phyloP scores from a whole-genome alignment of 139 green algal genomes.

The Haematococcus lacustris region DNA sequence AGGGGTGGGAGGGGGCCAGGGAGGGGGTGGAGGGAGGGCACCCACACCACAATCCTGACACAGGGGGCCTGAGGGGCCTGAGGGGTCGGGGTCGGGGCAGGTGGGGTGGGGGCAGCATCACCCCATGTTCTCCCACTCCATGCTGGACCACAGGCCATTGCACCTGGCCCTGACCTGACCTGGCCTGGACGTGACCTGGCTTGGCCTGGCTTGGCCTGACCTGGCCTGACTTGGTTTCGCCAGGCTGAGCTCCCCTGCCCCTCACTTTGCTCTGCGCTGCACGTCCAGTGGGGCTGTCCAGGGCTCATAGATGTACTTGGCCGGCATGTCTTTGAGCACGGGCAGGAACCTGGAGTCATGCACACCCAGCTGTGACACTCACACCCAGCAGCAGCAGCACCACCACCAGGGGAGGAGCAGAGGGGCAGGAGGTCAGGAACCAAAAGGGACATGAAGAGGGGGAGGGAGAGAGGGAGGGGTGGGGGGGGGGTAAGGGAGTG shows the following conservation, averaged over 20 bases:
- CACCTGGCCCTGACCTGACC: neutral
- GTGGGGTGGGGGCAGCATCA: neutral
- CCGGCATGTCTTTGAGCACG: slow-evolving; percentile 83
- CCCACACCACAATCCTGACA: neutral
- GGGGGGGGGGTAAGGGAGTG: too few species aligned
- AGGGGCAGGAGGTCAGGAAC: too few species aligned
- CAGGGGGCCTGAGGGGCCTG: neutral
- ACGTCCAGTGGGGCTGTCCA: slow-evolving; percentile 83
- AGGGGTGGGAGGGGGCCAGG: neutral
- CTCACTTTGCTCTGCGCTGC: slow-evolving; percentile 59
- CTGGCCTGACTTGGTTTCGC: neutral
- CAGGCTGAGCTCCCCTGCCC: neutral
- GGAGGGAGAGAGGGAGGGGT: too few species aligned
- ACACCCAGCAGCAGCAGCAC: too few species aligned
- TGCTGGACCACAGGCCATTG: neutral
- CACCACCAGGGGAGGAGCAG: too few species aligned
- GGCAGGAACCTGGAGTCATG: slow-evolving; percentile 81
- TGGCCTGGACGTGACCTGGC: neutral
- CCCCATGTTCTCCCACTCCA: neutral
- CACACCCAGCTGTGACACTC: too few species aligned
- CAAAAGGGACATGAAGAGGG: too few species aligned
- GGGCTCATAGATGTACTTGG: slow-evolving; percentile 90
- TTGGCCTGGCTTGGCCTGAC: neutral
- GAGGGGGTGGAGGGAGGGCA: neutral
- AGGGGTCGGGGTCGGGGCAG: neutral